These are phyloP conservation scores for Picea glauca DNA, from an alignment of 75 land plant species.

Conservation along the genomic window DNA sequence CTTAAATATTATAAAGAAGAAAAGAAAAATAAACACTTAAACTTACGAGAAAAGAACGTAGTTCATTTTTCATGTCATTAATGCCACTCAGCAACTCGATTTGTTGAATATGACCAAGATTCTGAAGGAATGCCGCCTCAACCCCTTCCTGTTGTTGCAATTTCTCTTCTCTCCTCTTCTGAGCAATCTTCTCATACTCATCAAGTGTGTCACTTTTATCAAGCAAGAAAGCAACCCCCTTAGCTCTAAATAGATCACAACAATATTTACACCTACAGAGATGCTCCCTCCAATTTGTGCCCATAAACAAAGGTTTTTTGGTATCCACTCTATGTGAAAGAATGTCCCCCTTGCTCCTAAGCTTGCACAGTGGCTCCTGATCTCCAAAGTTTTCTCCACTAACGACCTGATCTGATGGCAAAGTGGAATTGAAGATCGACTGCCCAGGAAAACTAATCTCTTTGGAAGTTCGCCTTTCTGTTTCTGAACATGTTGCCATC, in stretches of 20 bases:
- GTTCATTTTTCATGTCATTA: conserved; percentile 80
- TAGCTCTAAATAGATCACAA: conserved; percentile 41
- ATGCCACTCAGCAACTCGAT: conserved; percentile 88
- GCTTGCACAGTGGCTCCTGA: neutral
- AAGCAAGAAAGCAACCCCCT: conserved; percentile 52
- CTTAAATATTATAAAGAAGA: too few species aligned
- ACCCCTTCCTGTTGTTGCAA: conserved; percentile 65
- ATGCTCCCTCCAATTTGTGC: conserved; percentile 66
- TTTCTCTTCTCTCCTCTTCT: conserved; percentile 72
- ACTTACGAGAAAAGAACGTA: conserved; percentile 67
- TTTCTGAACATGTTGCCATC: neutral
- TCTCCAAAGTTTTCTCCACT: neutral
- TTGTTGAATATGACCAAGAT: conserved; percentile 70
- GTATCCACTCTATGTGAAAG: conserved; percentile 10
- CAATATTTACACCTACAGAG: conserved; percentile 79
- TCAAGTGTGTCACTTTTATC: conserved; percentile 81
- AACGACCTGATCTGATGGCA: neutral
- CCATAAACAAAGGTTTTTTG: conserved; percentile 69
- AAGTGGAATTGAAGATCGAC: neutral
- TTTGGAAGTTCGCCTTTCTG: neutral
- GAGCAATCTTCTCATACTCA: conserved; percentile 88
- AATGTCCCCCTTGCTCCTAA: conserved; percentile 1
- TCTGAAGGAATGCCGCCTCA: conserved; percentile 58
- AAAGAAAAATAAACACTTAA: too few species aligned
- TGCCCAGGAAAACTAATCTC: neutral